These are phyloP conservation scores for Cylindrotheca closterium DNA, from an alignment of 108 stramenopile species.

Conservation along the genomic window DNA sequence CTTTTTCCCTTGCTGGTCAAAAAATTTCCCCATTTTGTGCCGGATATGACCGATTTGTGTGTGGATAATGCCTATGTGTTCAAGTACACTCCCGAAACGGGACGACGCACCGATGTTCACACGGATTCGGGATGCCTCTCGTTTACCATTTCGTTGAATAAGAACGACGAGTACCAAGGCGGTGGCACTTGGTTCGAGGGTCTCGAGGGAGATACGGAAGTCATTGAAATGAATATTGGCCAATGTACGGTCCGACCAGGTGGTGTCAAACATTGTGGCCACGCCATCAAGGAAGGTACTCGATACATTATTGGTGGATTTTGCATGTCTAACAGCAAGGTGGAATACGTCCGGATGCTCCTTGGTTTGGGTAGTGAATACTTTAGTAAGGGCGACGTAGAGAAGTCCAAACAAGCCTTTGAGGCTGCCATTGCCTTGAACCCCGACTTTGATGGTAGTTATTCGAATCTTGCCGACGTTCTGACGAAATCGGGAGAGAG, in stretches of 20 bases:
- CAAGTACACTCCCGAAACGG: constrained; percentile 51
- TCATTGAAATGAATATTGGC: constrained; percentile 48
- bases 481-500: constrained; percentile 16
- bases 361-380: constrained; percentile 14
- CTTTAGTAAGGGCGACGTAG: constrained; percentile 1
- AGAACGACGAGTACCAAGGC: constrained; percentile 40
- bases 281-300: constrained; percentile 40
- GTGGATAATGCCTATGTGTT: constrained; percentile 57
- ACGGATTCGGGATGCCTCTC: constrained; percentile 56
- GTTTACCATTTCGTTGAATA: constrained; percentile 51
- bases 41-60: constrained; percentile 24
- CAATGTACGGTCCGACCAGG: constrained; percentile 57
- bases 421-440: constrained; percentile 51
- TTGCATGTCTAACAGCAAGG: constrained; percentile 42
- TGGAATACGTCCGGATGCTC: constrained; percentile 49
- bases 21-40: constrained; percentile 42
- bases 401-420: constrained; percentile 29
- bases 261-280: constrained; percentile 52
- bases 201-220: not conserved
- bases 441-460: constrained; percentile 44
- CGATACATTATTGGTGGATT: constrained; percentile 65
- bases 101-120: constrained; percentile 54
- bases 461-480: constrained; percentile 29
- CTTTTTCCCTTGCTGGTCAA: constrained; percentile 49
- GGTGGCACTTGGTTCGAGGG: constrained; percentile 59